Base-by-base conservation (phyloP, 495 filamentous ascomycete species). In the Tuber borchii region DNA sequence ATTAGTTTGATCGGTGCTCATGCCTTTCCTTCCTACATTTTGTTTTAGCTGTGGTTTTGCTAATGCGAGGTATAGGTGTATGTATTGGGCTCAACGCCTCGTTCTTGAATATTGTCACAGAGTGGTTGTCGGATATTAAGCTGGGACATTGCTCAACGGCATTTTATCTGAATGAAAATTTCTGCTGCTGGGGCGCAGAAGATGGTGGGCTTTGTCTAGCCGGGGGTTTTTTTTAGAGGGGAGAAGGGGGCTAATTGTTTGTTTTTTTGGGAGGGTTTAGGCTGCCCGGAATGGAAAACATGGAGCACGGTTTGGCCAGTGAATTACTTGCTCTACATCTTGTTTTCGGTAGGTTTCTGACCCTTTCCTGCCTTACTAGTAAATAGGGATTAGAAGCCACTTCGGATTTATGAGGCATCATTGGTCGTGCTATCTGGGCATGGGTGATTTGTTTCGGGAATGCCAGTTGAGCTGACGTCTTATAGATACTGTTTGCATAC, bases 131-230 rank as follows among this genome's bases (percentile, higher is more conserved):
- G 72, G 95, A 99, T 85, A 90, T 97, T 82, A 98, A 98, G 85
- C 87, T 94, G 71, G 95, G 95, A 40, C 90, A 97, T 84, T 99
- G 95, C 86, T 92, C 90, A 4, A 97, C 94, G 2, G 95, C 91
- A 45, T 99, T 98, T 84, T 99, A 99, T 84, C 87, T 99, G 26
- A 99, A 99, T 85, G 93, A 99, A 86, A 91, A 91, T 82, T 99
- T 99, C 83, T 99, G 95, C 85, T 99, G 95, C 84, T 98, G 95
- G 95, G 95, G 96, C 14, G 91, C 94, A 45, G 95, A 97, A 80
- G 91, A 90, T 82, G 93, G 91, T 92, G 26, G 56, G 56, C 34
- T 65, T 34, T 8, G 56, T 17, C 26, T 65, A 5, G 20, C n/a
- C 20, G 16, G 46, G 75, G 39, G 39, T 40, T 40, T 71, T 45